These are phyloP conservation scores for Fusarium floridanum DNA, from an alignment of 2,329 filamentous ascomycete genomes.

Conservation along the genomic window DNA sequence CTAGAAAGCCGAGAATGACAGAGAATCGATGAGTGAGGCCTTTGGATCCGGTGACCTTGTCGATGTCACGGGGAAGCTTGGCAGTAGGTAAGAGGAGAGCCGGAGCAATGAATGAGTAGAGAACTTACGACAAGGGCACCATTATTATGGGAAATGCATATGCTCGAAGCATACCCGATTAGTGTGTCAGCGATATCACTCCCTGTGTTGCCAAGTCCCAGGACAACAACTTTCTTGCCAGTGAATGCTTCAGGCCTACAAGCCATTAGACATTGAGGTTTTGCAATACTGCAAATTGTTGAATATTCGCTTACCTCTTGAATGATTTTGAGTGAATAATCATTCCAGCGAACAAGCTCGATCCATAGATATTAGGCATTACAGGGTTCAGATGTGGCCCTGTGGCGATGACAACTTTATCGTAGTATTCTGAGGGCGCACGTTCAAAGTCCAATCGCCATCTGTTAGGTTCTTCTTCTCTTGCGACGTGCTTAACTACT, in stretches of 20 bases:
- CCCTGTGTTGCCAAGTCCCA: slow-evolving; percentile 1
- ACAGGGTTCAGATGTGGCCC: slow-evolving; percentile 52
- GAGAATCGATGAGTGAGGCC: not conserved
- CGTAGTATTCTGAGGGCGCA: slow-evolving; percentile 44
- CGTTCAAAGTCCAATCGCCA: slow-evolving; percentile 33
- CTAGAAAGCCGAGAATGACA: not conserved
- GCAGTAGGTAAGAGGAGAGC: not conserved
- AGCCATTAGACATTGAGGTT: not conserved
- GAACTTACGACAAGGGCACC: not conserved
- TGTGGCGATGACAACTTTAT: slow-evolving; percentile 56
- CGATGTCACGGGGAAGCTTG: not conserved
- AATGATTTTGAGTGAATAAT: not conserved
- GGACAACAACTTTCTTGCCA: not conserved
- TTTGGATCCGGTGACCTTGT: not conserved
- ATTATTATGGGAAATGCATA: not conserved
- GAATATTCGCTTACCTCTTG: not conserved
- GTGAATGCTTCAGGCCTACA: not conserved
- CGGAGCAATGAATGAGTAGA: not conserved
- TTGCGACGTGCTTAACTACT: not conserved
- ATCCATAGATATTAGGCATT: slow-evolving; percentile 53
- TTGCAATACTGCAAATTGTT: not conserved
- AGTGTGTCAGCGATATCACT: not conserved
- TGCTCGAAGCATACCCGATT: not conserved
- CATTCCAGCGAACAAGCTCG: slow-evolving; percentile 36
- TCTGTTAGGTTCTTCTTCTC: not conserved